phyloP scores from a whole-genome alignment of 768 basidiomycete species.

The Lentinus brumalis region DNA sequence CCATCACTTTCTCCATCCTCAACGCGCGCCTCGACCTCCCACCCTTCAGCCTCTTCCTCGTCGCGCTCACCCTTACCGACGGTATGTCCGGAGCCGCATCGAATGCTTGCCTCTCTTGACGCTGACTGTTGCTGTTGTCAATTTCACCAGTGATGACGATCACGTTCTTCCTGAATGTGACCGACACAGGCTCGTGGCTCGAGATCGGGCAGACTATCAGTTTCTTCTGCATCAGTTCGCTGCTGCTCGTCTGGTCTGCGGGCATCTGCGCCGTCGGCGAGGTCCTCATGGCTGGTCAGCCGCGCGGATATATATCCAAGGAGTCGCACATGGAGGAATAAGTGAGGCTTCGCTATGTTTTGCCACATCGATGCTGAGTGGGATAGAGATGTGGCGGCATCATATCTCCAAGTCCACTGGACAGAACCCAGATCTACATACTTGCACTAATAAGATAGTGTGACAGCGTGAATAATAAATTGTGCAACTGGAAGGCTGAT shows the following conservation, averaged over 20 bases:
- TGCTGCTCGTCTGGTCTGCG: constrained; percentile 78
- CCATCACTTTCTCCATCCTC: constrained; percentile 66
- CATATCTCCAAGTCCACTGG: too few species aligned
- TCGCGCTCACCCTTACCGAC: constrained; percentile 74
- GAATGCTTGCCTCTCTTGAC: not conserved
- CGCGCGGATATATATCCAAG: not conserved
- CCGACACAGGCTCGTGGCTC: constrained; percentile 82
- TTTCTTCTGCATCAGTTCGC: constrained; percentile 83
- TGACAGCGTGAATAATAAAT: too few species aligned
- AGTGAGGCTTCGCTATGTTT: too few species aligned
- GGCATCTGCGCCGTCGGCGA: constrained; percentile 77
- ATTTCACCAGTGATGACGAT: constrained; percentile 72
- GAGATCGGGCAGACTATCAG: constrained; percentile 89
- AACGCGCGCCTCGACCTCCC: constrained; percentile 70
- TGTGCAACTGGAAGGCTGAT: too few species aligned
- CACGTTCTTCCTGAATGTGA: constrained; percentile 81
- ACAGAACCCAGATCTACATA: too few species aligned
- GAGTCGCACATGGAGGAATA: too few species aligned
- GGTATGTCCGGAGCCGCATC: constrained; percentile 40
- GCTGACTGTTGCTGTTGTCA: not conserved
- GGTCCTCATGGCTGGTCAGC: constrained; percentile 53
- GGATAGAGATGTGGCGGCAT: too few species aligned
- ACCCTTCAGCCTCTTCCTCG: constrained; percentile 78
- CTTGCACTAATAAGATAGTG: too few species aligned
- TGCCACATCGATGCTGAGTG: too few species aligned